Evolutionary conservation across 2,329 filamentous ascomycete species (phyloP), one percentile per base, ranked within the genome.

Genomic region (Seiridium cupressi): DNA sequence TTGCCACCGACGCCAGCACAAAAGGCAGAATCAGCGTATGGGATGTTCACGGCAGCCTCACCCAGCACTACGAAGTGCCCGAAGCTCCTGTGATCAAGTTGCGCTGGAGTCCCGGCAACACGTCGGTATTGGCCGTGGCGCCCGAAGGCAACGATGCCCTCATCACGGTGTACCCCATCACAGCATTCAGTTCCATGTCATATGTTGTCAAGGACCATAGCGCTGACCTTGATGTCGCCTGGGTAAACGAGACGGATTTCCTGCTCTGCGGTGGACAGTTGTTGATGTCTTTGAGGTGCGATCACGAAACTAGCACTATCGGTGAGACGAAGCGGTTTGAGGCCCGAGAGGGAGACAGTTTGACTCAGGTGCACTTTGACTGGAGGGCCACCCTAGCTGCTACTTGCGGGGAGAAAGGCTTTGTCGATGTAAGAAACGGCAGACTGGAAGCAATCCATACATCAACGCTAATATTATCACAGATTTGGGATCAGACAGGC

Each of bases 61-160:
- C 85, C 32, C 78, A 85, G 54, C 77, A 80, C 31, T 83, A 86
- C 70, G 81, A 86, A 64, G 78, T 83, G 34, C 76, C 83, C 44
- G 85, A 87, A 64, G 79, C 84, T n/a, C 85, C 86, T 11, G 77
- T 89, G 53, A 81, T 86, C 66, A 87, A 85, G 69, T 75, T 89
- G 31, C 79, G 80, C 51, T 89, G 86, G 85, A 88, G 85, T 67
- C 81, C 81, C 2, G 79, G 74, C 63, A 82, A 82, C 62, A 77
- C 78, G 1, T 78, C 79, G n/a, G 78, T 88, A 38, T 74, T 89
- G 11, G 80, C 81, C 62, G 80, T 89, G 49, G 83, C 83, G 2
- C 84, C 84, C 0, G 80, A 83, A 60, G 81, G 81, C 55, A 77
- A 75, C 44, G 82, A 82, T 42, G 79, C 83, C 7, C 72, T 85